Conservation (phyloP, 176 grass and related monocot genomes). For the Ensete glaucum region DNA sequence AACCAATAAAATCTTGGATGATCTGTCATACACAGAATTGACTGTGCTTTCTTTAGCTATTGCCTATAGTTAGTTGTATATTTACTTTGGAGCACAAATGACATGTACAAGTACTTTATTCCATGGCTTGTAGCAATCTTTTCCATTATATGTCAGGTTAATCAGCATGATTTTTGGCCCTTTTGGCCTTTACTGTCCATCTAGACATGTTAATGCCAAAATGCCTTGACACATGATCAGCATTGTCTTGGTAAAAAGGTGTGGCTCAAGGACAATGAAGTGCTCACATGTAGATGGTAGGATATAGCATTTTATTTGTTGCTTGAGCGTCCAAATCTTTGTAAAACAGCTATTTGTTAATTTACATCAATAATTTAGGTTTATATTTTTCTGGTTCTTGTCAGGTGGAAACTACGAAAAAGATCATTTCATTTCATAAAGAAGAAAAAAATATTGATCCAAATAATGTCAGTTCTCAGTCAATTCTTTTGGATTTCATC, state of each 20-base stretch:
- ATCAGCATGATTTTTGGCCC: not conserved
- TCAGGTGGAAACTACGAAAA: constrained; percentile 88
- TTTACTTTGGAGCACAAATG: not conserved
- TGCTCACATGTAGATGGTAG: not conserved
- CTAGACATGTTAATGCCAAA: not conserved
- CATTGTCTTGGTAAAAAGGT: not conserved
- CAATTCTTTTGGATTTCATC: constrained; percentile 97
- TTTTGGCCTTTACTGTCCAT: not conserved
- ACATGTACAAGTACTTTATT: not conserved
- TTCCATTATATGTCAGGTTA: not conserved
- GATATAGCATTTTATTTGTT: not conserved
- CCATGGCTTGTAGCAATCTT: not conserved
- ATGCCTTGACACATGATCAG: not conserved
- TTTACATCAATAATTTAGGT: not conserved
- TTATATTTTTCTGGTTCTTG: constrained; percentile 23
- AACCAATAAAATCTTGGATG: not conserved
- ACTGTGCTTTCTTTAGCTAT: not conserved
- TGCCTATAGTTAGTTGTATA: not conserved
- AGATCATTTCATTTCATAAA: constrained; percentile 99
- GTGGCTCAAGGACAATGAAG: not conserved
- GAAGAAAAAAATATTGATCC: constrained; percentile 86
- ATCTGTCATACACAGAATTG: not conserved
- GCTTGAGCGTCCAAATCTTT: not conserved
- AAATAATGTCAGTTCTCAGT: constrained; percentile 66
- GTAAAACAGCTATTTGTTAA: not conserved